These are phyloP conservation scores for Lactuca saligna DNA, from an alignment of 129 eudicot species.

Conservation along the genomic window DNA sequence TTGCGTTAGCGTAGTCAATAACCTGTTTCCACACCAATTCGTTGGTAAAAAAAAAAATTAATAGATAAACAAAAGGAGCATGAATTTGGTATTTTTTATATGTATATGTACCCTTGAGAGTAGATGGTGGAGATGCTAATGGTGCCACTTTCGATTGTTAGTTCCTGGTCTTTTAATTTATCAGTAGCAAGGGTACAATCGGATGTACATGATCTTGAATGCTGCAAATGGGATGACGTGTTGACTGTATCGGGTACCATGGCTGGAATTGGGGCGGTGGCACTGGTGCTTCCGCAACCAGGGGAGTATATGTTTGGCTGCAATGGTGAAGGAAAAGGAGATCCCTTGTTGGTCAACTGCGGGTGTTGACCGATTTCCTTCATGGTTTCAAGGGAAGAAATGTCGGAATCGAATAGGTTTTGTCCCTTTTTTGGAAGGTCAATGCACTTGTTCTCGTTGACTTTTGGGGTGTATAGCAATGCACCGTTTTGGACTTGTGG, in stretches of 20 bases:
- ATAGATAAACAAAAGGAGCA: not conserved
- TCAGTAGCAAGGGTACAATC: conserved; percentile 40
- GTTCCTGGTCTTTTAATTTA: conserved; percentile 58
- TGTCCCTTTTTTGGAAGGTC: conserved; percentile 49
- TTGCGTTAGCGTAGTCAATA: conserved; percentile 37
- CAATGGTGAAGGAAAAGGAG: conserved; percentile 39
- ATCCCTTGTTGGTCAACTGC: conserved; percentile 34
- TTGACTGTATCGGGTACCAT: conserved; percentile 34
- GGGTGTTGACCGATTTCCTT: conserved; percentile 47
- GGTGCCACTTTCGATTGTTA: conserved; percentile 86
- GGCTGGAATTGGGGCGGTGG: conserved; percentile 38
- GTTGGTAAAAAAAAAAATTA: not conserved
- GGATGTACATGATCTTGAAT: conserved; percentile 45
- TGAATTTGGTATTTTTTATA: too few relatives aligned
- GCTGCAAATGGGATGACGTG: conserved; percentile 44
- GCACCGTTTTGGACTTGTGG: conserved; percentile 38
- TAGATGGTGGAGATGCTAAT: conserved; percentile 77
- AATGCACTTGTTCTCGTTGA: conserved; percentile 37
- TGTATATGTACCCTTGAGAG: conserved; percentile 70
- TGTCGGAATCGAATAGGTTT: conserved; percentile 39
- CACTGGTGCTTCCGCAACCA: conserved; percentile 45
- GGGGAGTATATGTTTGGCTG: conserved; percentile 51
- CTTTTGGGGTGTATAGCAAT: conserved; percentile 38
- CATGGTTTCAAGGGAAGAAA: conserved; percentile 30
- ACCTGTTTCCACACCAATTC: conserved; percentile 29